These are phyloP conservation scores for Penicillium diatomitis DNA, from an alignment of 495 filamentous ascomycete species.

Conservation along the genomic window DNA sequence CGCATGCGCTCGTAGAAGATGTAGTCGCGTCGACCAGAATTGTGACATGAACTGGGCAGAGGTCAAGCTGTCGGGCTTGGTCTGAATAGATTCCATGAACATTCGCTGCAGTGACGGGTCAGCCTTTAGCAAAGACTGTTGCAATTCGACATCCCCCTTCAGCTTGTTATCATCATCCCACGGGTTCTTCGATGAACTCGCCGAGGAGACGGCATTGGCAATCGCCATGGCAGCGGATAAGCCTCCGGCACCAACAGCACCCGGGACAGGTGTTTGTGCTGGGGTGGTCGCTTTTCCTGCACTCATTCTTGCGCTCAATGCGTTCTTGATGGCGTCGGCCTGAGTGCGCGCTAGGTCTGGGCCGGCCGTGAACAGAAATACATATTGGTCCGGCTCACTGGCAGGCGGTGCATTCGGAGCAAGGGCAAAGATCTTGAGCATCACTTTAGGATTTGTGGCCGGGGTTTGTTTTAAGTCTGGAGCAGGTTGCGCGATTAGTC, in stretches of 20 bases:
- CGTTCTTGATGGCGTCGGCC: slow-evolving; percentile 73
- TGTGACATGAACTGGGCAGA: slow-evolving; percentile 71
- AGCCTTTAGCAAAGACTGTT: slow-evolving; percentile 74
- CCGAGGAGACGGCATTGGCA: slow-evolving; percentile 43
- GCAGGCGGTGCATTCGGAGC: slow-evolving; percentile 39
- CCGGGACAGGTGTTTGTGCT: slow-evolving; percentile 23
- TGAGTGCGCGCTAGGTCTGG: slow-evolving; percentile 70
- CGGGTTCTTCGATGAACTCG: slow-evolving; percentile 34
- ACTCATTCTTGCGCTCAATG: slow-evolving; percentile 67
- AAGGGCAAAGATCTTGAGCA: slow-evolving; percentile 77
- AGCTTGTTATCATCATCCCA: slow-evolving; percentile 73
- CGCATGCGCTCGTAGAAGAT: slow-evolving; percentile 78
- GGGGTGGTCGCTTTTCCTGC: slow-evolving; percentile 49
- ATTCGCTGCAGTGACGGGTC: slow-evolving; percentile 64
- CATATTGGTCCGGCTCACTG: slow-evolving; percentile 54
- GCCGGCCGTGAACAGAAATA: slow-evolving; percentile 79
- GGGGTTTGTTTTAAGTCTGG: slow-evolving; percentile 84
- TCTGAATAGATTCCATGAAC: slow-evolving; percentile 68
- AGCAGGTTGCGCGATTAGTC: not conserved
- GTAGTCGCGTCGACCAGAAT: slow-evolving; percentile 85
- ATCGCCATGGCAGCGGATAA: slow-evolving; percentile 50
- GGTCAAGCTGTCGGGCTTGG: slow-evolving; percentile 72
- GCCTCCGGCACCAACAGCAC: slow-evolving; percentile 28
- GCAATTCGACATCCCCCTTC: slow-evolving; percentile 64
- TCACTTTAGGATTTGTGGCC: slow-evolving; percentile 70